Conservation (phyloP, 2,329 filamentous ascomycete species). For the Sphaceloma murrayae region DNA sequence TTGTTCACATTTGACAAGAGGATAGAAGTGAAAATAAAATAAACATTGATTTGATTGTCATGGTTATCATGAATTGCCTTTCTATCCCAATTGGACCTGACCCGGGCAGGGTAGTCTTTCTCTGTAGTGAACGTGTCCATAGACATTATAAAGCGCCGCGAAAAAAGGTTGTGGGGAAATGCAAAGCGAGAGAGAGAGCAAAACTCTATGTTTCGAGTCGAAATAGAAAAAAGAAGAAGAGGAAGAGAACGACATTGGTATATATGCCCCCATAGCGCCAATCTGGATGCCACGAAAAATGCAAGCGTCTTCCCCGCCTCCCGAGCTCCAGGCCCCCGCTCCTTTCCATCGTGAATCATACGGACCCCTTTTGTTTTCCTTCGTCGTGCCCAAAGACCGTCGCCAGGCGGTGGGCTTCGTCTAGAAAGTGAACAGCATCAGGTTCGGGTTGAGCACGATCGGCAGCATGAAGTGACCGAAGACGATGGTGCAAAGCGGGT, state of each 20-base stretch:
- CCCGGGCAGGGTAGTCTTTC: no score
- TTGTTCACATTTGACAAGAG: no score
- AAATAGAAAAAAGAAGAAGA: not conserved
- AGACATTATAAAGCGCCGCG: no score
- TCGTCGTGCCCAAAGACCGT: no score
- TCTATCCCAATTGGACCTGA: no score
- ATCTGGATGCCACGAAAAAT: not conserved
- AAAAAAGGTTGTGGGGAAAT: not conserved
- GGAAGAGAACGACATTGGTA: not conserved
- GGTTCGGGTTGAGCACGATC: constrained; percentile 51
- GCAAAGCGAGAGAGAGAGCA: not conserved
- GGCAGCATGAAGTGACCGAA: constrained; percentile 49
- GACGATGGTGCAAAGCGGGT: constrained; percentile 45
- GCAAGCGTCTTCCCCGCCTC: not conserved
- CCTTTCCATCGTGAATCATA: not conserved
- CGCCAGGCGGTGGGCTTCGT: no score
- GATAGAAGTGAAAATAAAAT: no score
- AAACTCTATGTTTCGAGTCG: no score
- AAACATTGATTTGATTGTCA: no score
- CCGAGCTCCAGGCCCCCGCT: not conserved
- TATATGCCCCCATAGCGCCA: constrained; percentile 3
- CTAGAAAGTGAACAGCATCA: constrained; percentile 56
- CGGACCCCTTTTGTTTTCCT: no score
- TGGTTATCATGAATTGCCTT: no score
- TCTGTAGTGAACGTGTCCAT: no score